phyloP scores from a whole-genome alignment of 192 early-diverging fungal genomes.

The Allomyces javanicus region DNA sequence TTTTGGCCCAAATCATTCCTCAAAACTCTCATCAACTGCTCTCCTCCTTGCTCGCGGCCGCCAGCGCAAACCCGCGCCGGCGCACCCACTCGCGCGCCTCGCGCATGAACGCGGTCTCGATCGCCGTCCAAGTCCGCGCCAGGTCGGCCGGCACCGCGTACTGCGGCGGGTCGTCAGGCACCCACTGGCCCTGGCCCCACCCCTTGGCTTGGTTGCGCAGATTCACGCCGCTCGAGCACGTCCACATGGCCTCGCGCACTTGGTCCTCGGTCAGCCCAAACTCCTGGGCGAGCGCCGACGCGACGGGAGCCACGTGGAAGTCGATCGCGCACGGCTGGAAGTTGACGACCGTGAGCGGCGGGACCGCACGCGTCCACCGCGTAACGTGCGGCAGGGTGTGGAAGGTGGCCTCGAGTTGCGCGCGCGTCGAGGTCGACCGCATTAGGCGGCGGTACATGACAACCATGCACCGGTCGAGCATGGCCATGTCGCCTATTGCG shows the following conservation, averaged over 20 bases:
- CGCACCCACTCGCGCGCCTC: background rate
- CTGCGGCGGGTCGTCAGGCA: background rate
- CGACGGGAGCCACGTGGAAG: background rate
- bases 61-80: too few relatives aligned
- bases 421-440: background rate
- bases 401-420: background rate
- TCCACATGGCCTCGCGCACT: background rate
- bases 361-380: background rate
- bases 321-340: background rate
- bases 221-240: background rate
- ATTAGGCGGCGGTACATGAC: background rate
- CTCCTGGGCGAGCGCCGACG: background rate
- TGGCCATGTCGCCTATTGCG: background rate
- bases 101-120: background rate
- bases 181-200: background rate
- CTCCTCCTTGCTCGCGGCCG: too few relatives aligned
- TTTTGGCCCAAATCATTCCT: too few relatives aligned
- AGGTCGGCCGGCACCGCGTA: background rate
- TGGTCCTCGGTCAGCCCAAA: background rate
- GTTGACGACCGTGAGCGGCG: background rate
- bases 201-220: background rate
- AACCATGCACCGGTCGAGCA: background rate
- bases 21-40: too few relatives aligned
- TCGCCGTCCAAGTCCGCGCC: background rate
- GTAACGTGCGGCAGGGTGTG: background rate